These are phyloP conservation scores for Rickenella mellea DNA, from an alignment of 768 basidiomycete genomes.

Conservation along the genomic window DNA sequence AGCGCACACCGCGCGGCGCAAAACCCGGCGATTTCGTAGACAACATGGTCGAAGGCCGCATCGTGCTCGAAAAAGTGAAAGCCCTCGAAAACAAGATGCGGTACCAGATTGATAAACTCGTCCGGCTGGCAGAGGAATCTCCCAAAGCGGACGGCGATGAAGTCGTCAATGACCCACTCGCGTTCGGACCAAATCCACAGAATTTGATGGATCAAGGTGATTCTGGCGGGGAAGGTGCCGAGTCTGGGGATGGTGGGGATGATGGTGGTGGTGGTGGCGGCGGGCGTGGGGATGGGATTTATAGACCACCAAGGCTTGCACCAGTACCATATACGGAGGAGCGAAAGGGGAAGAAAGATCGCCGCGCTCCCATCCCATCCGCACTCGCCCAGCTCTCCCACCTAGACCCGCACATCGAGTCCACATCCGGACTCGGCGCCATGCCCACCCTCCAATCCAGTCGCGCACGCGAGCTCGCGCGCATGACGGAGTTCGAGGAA, in stretches of 20 bases:
- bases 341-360: slow-evolving; percentile 38
- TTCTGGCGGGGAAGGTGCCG: slow-evolving; percentile 20
- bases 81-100: slow-evolving; percentile 78
- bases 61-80: slow-evolving; percentile 84
- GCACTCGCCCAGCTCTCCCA: slow-evolving; percentile 46
- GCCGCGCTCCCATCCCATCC: slow-evolving; percentile 48
- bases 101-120: slow-evolving; percentile 94
- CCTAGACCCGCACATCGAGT: slow-evolving; percentile 58
- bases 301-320: slow-evolving; percentile 81
- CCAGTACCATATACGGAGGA: slow-evolving; percentile 76
- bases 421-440: slow-evolving; percentile 62
- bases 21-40: slow-evolving; percentile 71
- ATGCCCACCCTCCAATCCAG: slow-evolving; percentile 44
- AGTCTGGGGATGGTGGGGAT: slow-evolving; percentile 23
- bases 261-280: slow-evolving; percentile 12
- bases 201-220: slow-evolving; percentile 45
- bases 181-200: slow-evolving; percentile 84
- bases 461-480: slow-evolving; percentile 71
- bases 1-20: slow-evolving; percentile 45
- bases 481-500: slow-evolving; percentile 85
- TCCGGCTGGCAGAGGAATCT: slow-evolving; percentile 62
- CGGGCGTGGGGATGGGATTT: slow-evolving; percentile 40
- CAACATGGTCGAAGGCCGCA: slow-evolving; percentile 66
- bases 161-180: slow-evolving; percentile 62
- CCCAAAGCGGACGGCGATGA: slow-evolving; percentile 25